A percentile compares a stretch with the other conserved stretches of the same genome.
These are phyloP conservation scores for Mycosarcoma maydis DNA, from an alignment of 1,284 basidiomycete species.

Conservation along the genomic window DNA sequence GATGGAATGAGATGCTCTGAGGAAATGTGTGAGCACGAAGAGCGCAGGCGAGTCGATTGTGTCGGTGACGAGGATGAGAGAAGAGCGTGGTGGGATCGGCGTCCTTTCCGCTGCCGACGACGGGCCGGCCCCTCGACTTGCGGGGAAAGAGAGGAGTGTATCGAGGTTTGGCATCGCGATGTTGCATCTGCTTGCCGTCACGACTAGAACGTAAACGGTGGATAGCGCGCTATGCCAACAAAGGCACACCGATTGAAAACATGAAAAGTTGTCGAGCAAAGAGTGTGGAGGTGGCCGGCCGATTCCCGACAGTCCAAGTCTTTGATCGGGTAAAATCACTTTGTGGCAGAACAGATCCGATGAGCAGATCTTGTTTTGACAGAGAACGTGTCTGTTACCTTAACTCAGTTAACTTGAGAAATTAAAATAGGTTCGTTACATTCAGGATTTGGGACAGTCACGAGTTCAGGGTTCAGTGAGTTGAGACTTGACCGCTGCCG, in stretches of 20 bases:
- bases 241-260: no score
- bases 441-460: no score
- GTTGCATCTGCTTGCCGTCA: neutral
- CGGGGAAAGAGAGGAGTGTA: slow-evolving; percentile 36
- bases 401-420: no score
- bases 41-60: slow-evolving; percentile 48
- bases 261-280: slow-evolving; percentile 16
- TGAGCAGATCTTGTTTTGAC: neutral
- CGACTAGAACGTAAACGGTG: no score
- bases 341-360: neutral
- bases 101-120: slow-evolving; percentile 19
- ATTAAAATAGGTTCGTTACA: no score
- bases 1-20: slow-evolving; percentile 24
- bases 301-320: neutral
- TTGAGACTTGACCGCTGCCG: no score
- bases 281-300: neutral
- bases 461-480: no score
- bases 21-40: slow-evolving; percentile 45
- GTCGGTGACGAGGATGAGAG: slow-evolving; percentile 49
- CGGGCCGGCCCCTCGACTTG: slow-evolving; percentile 4
- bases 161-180: slow-evolving; percentile 46
- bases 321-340: neutral
- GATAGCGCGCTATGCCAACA: no score
- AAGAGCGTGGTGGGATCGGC: slow-evolving; percentile 41
- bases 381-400: no score